Percentiles rank a stretch among this genome's conserved stretches.
Evolutionary conservation across 116 monocot genomes (phyloP).

Genomic region (Posidonia oceanica): DNA sequence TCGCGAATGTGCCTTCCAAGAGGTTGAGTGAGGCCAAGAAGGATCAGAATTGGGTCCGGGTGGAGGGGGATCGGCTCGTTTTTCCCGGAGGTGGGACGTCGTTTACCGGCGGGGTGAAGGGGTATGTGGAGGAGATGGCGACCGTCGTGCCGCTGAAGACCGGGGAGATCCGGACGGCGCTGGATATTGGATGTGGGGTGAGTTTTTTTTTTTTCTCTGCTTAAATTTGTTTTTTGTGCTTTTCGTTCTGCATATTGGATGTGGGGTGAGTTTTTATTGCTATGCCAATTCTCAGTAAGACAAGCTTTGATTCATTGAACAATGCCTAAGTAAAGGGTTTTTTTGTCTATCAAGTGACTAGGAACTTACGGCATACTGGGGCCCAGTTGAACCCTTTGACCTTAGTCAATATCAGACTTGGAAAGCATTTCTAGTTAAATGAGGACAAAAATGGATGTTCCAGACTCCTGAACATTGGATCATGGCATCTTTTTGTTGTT

Average conservation of each 20-base stretch:
- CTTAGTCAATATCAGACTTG: too few species aligned
- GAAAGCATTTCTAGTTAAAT: too few species aligned
- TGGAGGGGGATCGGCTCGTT: constrained; percentile 56
- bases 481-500: too few species aligned
- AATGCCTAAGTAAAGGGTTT: too few species aligned
- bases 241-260: not conserved
- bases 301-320: too few species aligned
- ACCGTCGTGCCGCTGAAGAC: constrained; percentile 39
- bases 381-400: too few species aligned
- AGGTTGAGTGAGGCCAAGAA: constrained; percentile 41
- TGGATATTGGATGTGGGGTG: constrained; percentile 79
- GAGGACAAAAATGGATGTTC: too few species aligned
- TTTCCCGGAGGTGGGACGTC: constrained; percentile 90
- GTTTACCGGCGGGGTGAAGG: constrained; percentile 52
- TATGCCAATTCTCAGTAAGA: too few species aligned
- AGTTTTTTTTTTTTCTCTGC: constrained; percentile 11
- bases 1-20: constrained; percentile 63
- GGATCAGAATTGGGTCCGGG: constrained; percentile 64
- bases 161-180: constrained; percentile 52
- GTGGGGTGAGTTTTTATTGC: not conserved
- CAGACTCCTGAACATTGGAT: too few species aligned
- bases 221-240: too few species aligned
- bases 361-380: too few species aligned
- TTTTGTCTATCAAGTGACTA: too few species aligned
- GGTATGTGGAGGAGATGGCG: constrained; percentile 43